Conservation (phyloP, 192 early-diverging fungal genomes). For the Podila epigama region DNA sequence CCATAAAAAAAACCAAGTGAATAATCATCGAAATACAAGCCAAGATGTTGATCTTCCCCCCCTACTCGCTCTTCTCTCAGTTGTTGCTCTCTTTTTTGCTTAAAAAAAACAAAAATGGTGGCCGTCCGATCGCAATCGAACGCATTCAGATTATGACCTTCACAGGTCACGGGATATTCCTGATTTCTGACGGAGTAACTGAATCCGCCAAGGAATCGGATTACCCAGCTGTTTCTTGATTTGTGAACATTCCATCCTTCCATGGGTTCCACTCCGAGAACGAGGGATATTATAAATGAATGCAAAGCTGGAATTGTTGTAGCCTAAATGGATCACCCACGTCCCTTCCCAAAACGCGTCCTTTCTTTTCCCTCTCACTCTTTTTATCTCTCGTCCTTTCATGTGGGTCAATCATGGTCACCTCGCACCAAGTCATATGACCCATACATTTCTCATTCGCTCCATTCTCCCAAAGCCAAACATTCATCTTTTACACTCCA, state of each 20-base stretch:
- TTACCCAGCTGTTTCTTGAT: neutral
- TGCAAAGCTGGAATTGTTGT: neutral
- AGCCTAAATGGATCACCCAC: neutral
- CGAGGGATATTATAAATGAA: neutral
- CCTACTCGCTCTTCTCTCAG: no score
- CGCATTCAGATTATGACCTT: no score
- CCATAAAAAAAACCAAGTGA: no score
- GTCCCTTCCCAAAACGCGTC: no score
- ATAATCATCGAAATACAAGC: no score
- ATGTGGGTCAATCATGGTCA: neutral
- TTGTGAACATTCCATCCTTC: neutral
- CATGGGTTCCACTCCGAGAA: neutral
- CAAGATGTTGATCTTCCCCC: no score
- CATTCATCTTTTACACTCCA: neutral
- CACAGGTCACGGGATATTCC: neutral
- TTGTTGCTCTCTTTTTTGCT: neutral
- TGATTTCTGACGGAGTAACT: neutral
- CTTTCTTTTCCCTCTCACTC: no score
- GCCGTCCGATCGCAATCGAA: neutral
- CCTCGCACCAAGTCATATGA: neutral
- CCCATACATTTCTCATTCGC: neutral
- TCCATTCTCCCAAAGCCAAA: neutral
- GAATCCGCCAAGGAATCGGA: conserved; percentile 1
- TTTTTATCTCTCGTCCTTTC: neutral
- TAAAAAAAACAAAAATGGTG: neutral